Evolutionary conservation across 1,284 basidiomycete genomes (phyloP), one percentile per base, ranked within the genome.

Genomic region (Irpex sp.): DNA sequence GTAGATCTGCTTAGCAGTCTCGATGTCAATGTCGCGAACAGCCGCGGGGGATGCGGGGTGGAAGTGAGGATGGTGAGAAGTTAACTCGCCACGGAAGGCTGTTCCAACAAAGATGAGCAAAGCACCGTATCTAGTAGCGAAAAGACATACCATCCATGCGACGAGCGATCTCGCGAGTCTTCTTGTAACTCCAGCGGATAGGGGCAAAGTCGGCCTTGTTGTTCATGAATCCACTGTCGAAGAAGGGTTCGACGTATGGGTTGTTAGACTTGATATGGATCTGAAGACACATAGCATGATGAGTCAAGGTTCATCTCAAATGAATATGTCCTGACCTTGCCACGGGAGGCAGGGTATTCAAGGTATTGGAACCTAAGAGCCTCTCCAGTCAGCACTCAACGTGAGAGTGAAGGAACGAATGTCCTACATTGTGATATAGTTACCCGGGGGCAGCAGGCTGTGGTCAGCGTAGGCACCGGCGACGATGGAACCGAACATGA

Each of bases 201-300:
- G 88, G 88, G n/a, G 86, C 87, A 68, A 88, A 87, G 76, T 89
- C 88, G 26, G 86, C 87, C 78, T 88, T 87, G 77, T 89, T 74
- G 78, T 88, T 89, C 86, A 90, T 85, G 82, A 89, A 89, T 26
- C 88, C 88, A 65, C 81, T 84, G 75, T 90, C 87, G 70, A 88
- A 89, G 75, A 75, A 78, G 3, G 88, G 87, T 65, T 84, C 83
- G 68, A 76, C 76, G 75, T 89, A 89, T 3, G 88, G 87, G 74
- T 80, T 85, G 47, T 79, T 64, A 35, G 84, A 85, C 58, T 75
- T 71, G 73, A 89, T 83, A 71, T 90, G 88, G 68, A 90, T 88
- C 83, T 86, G 55, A 5, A 57, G 21, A 39, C 53, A 58, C 21
- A 4, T 13, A 6, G 36, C 26, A 13, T 55, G 19, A n/a, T 50